Evolutionary conservation across 257 asterid genomes (phyloP).

Genomic region (Forsythia suspensa): DNA sequence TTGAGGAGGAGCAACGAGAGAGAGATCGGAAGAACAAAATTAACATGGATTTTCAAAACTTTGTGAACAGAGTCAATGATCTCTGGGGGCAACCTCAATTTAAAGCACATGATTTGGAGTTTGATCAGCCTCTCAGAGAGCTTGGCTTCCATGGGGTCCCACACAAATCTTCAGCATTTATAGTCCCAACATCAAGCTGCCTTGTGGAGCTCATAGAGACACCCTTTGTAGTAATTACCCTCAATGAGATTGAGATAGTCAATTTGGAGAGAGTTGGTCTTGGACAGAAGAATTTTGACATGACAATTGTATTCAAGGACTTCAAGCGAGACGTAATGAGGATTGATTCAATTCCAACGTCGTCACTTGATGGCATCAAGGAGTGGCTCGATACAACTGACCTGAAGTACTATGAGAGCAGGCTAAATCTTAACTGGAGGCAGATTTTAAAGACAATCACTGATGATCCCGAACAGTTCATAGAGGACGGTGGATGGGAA

Average conservation of each 20-base stretch:
- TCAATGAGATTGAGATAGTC: slow-evolving; percentile 70
- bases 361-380: slow-evolving; percentile 66
- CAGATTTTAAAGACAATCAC: slow-evolving; percentile 58
- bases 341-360: slow-evolving; percentile 70
- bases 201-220: slow-evolving; percentile 74
- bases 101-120: slow-evolving; percentile 57
- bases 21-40: slow-evolving; percentile 72
- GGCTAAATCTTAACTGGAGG: slow-evolving; percentile 79
- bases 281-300: slow-evolving; percentile 82
- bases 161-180: slow-evolving; percentile 57
- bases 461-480: slow-evolving; percentile 66
- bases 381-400: slow-evolving; percentile 81
- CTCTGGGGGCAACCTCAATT: slow-evolving; percentile 70
- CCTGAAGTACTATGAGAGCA: slow-evolving; percentile 76
- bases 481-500: slow-evolving; percentile 80
- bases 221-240: slow-evolving; percentile 61
- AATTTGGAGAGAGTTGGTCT: slow-evolving; percentile 78
- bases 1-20: slow-evolving; percentile 87
- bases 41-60: slow-evolving; percentile 64
- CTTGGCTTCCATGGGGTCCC: slow-evolving; percentile 77
- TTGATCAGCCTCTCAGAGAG: slow-evolving; percentile 43
- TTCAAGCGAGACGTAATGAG: slow-evolving; percentile 65
- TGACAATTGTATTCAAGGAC: slow-evolving; percentile 81
- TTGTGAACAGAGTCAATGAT: slow-evolving; percentile 68
- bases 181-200: slow-evolving; percentile 70